Base-by-base conservation (phyloP, 495 filamentous ascomycete genomes). In the Astrothelium macrocarpum region DNA sequence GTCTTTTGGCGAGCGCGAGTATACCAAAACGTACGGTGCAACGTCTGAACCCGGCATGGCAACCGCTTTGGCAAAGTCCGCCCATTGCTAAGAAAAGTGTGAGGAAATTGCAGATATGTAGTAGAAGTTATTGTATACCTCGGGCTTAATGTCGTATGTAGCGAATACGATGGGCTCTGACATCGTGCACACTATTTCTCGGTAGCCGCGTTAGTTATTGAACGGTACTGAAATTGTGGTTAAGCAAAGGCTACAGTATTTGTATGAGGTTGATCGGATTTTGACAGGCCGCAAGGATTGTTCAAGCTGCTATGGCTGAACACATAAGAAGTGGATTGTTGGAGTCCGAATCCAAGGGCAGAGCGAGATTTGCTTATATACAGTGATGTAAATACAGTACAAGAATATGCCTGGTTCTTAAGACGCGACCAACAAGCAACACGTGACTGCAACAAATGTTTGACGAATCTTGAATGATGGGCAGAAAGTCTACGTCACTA, bases 151-250 rank as follows among this genome's bases (percentile, higher is more conserved):
- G 49, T 56, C 49, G 49, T 56, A 56, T 56, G 49, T 56, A 9
- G 49, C 49, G 25, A 56, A 56, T 56, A 56, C 49, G n/a, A 56
- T 56, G 29, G 49, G 23, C 49, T 56, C 49, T 16, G 49, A 28
- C 49, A 56, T 56, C 5, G 4, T 29, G 7, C 16, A 28, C 25
- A 29, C 25, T 56, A 29, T 5, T 56, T 56, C 29, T 29, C 12
- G 20, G 49, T 5, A 5, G 14, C 14, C 5, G 34, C 14, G 14
- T 39, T 39, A 14, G 34, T 14, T 39, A 39, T 39, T 14, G 34
- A 5, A 39, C 5, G 34, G 5, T 5, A 39, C 14, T 14, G 14
- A 5, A 39, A 39, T 49, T 5, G 45, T 18, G 16, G 45, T 12
- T 18, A 49, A 49, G 45, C 45, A 49, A 49, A 49, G 45, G 23